These are phyloP conservation scores for Penicillium argentinense DNA, from an alignment of 495 filamentous ascomycete genomes.

Conservation along the genomic window DNA sequence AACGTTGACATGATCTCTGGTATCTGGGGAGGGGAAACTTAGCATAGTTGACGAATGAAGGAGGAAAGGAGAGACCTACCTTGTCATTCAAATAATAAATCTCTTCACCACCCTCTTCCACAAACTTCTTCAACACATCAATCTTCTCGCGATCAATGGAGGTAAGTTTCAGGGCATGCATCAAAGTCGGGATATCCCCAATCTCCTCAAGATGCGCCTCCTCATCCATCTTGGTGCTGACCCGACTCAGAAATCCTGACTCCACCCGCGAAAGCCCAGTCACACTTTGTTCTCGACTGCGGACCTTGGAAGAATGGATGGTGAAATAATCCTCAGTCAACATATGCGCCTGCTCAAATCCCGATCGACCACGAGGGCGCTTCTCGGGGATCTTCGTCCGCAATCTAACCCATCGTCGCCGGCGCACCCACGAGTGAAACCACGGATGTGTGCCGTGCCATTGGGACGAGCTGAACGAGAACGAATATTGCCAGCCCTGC, in stretches of 20 bases:
- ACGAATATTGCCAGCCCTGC: slow-evolving; percentile 94
- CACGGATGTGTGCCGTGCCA: slow-evolving; percentile 93
- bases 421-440: slow-evolving; percentile 89
- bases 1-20: slow-evolving; percentile 82
- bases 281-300: slow-evolving; percentile 41
- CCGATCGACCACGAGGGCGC: slow-evolving; percentile 25
- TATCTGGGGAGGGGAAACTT: slow-evolving; percentile 49
- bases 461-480: slow-evolving; percentile 75
- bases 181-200: slow-evolving; percentile 61
- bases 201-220: slow-evolving; percentile 55
- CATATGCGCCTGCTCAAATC: slow-evolving; percentile 54
- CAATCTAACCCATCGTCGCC: slow-evolving; percentile 84
- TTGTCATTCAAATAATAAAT: slow-evolving; percentile 70
- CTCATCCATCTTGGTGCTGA: slow-evolving; percentile 30
- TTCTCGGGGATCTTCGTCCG: slow-evolving; percentile 57
- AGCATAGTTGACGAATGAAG: background rate
- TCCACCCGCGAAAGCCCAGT: slow-evolving; percentile 29
- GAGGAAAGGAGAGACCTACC: slow-evolving; percentile 13
- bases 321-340: slow-evolving; percentile 87
- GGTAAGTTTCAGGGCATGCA: slow-evolving; percentile 60
- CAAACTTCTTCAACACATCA: slow-evolving; percentile 73
- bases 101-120: slow-evolving; percentile 78
- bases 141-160: slow-evolving; percentile 90
- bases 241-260: slow-evolving; percentile 34
- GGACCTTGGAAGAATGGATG: slow-evolving; percentile 55